Evolutionary conservation across 257 asterid species (phyloP), one percentile per base, ranked within the genome.

Genomic region (Fraxinus excelsior): DNA sequence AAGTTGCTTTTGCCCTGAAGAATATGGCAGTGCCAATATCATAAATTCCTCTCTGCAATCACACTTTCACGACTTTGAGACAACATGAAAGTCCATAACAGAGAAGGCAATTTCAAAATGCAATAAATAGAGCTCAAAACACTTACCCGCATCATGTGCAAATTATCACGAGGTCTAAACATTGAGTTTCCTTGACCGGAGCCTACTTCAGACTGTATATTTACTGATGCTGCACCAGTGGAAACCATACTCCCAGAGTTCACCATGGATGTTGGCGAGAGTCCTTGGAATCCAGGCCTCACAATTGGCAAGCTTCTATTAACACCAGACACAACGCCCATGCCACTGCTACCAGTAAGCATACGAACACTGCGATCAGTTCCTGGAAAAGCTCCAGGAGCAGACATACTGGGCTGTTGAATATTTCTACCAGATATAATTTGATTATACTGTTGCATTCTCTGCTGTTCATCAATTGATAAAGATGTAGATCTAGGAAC

Each of bases 401-500:
- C 71, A 84, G 97, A 76, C 76, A 83, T 46, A 80, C 79, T 87
- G 62, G 96, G 67, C 74, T 87, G 97, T 3, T 83, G 78, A 51
- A 86, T 74, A 76, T 85, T 90, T 88, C 97, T 90, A 77, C 91
- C 89, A 29, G 98, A 79, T 51, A 89, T 73, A 85, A 87, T 76
- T 66, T 92, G 97, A 83, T 86, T 89, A 80, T 87, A 91, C 28
- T 86, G 91, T 71, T 92, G 98, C 84, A 91, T 78, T 73, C 95
- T 85, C 82, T 94, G 97, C 70, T 94, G 98, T 76, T 94, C 99
- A 72, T 94, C 98, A 74, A 86, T 82, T 66, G 95, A 78, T 53
- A 88, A 77, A 71, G 94, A 82, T 81, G 87, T 87, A 74, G 96
- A 72, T 84, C 96, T 87, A 40, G 96, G 89, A 80, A 84, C 84